These are phyloP conservation scores for Carnegiea gigantea DNA, from an alignment of 179 eudicot species.

Conservation along the genomic window DNA sequence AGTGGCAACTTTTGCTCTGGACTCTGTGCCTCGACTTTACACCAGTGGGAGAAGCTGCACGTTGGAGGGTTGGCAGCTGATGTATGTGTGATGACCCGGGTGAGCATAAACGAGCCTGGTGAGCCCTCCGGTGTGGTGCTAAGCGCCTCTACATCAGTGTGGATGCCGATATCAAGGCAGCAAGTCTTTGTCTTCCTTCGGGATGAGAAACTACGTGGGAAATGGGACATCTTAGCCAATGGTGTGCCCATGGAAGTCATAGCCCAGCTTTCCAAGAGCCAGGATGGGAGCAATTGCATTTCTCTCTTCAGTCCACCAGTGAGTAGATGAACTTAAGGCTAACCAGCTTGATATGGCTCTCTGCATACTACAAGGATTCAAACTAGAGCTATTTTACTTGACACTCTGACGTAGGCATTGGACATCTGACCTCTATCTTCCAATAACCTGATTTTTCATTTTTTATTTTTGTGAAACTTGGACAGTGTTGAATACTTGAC, in stretches of 20 bases:
- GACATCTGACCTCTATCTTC: neutral
- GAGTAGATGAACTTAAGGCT: constrained; percentile 28
- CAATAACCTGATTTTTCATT: neutral
- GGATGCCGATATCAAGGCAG: constrained; percentile 55
- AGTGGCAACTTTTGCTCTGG: constrained; percentile 54
- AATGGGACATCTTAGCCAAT: constrained; percentile 68
- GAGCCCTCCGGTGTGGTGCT: constrained; percentile 73
- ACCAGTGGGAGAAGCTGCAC: constrained; percentile 55
- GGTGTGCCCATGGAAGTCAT: constrained; percentile 57
- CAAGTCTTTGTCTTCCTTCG: constrained; percentile 49
- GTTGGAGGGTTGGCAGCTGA: constrained; percentile 35
- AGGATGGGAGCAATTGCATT: constrained; percentile 46
- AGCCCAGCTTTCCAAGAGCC: constrained; percentile 48
- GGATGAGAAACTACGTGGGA: constrained; percentile 48
- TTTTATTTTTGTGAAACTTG: no score
- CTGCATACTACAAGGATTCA: neutral
- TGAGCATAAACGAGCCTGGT: constrained; percentile 45
- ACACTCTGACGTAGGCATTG: neutral
- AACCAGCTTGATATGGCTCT: neutral
- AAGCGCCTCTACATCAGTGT: constrained; percentile 61
- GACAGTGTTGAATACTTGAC: no score
- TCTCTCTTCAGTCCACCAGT: constrained; percentile 58
- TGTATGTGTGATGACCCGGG: constrained; percentile 48
- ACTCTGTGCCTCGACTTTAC: constrained; percentile 46
- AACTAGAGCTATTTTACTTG: neutral